Conservation (phyloP, 345 rosid genomes). For the Angophora floribunda region DNA sequence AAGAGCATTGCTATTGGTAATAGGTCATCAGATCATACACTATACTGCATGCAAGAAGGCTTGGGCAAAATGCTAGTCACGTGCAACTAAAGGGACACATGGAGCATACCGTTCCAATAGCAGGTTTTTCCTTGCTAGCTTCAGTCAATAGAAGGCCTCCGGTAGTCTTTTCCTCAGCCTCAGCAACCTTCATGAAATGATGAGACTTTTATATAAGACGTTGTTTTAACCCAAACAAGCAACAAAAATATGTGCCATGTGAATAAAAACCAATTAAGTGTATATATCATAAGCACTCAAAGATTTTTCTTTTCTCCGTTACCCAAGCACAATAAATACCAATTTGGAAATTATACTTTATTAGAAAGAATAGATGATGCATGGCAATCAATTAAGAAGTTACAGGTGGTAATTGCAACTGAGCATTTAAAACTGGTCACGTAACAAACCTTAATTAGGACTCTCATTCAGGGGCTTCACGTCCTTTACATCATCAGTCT, state of each 20-base stretch:
- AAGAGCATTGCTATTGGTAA: not conserved
- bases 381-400: not conserved
- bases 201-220: not conserved
- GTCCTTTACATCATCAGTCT: slow-evolving; percentile 84
- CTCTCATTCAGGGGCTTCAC: slow-evolving; percentile 93
- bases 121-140: slow-evolving; percentile 88
- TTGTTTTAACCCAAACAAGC: not conserved
- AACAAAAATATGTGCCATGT: not conserved
- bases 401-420: not conserved
- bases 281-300: too few relatives aligned
- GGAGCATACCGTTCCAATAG: slow-evolving; percentile 62
- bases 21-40: not conserved
- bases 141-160: slow-evolving; percentile 88
- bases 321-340: not conserved
- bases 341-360: not conserved
- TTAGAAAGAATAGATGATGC: not conserved
- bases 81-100: not conserved
- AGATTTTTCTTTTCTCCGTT: too few relatives aligned
- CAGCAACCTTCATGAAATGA: slow-evolving; percentile 49
- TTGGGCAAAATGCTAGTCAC: not conserved
- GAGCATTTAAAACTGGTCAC: not conserved
- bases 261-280: too few relatives aligned
- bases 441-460: slow-evolving; percentile 61
- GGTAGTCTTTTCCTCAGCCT: slow-evolving; percentile 89
- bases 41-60: not conserved